Base-by-base conservation (phyloP, 2,329 filamentous ascomycete genomes). In the Grosmannia penicillata region DNA sequence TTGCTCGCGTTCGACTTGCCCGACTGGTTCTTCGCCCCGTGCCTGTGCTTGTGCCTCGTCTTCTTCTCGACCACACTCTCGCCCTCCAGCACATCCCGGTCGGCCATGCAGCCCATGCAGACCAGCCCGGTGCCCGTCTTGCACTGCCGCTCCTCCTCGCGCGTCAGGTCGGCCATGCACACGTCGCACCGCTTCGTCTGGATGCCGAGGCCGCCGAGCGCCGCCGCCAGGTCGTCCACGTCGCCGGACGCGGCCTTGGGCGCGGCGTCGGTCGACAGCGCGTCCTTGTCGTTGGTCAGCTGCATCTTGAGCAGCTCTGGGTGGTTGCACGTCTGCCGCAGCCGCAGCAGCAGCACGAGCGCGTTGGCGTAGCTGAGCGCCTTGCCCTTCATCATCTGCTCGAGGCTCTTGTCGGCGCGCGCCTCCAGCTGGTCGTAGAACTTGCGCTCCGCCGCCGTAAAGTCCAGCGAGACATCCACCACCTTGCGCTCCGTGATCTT, bases 311-410 rank as follows among this genome's bases (percentile, higher is more conserved):
- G 80, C 33, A 98, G 67, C 47, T 85, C 79, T 0, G 87, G 86
- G 54, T 98, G 91, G 52, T 98, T 94, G 57, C 91, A 98, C 17
- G 86, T 83, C 56, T 98, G 91, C 43, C 91, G 73, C 43, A 98
- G 66, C 28, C 91, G 78, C 40, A 98, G 64, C n/a, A 98, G 72
- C 43, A 98, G 64, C 11, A 94, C 87, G 52, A 98, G 74, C 15
- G 91, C 91, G 50, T 86, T 93, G 42, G 93, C 89, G 54, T 96
- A 96, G 61, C 86, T 93, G 38, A 87, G 45, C 8, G 43, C 64
- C 52, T 83, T 75, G 7, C 75, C 78, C 36, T 72, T 75, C 77
- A 94, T 87, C 81, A 96, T 93, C 54, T 78, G 74, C 50, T 93
- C 77, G 36, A 98, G 71, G 49, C 83, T 86, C 53, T 78, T 76